phyloP scores from a whole-genome alignment of 352 stramenopile species.

The Phytopythium boreale region DNA sequence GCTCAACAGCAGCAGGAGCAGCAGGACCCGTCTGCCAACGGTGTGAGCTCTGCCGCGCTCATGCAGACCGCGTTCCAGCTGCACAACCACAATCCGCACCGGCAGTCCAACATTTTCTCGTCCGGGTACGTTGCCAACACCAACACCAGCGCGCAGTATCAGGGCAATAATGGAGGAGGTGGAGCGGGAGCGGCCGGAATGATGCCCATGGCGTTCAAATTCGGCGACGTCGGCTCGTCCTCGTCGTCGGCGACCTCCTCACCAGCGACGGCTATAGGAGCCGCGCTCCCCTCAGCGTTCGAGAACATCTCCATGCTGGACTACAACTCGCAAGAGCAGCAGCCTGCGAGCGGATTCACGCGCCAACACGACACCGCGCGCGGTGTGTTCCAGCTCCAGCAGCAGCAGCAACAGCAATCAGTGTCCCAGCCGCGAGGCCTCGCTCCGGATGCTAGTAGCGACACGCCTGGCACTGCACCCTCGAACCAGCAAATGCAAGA shows the following conservation, averaged over 20 bases:
- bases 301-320: conserved; percentile 17
- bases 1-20: neutral
- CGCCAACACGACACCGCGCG: conserved; percentile 13
- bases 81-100: conserved; percentile 16
- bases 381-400: conserved; percentile 5
- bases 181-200: neutral
- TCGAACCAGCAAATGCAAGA: conserved; percentile 8
- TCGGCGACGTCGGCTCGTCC: conserved; percentile 10
- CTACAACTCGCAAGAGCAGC: conserved; percentile 17
- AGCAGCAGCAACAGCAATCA: conserved; percentile 18
- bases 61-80: conserved; percentile 4
- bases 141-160: conserved; percentile 1
- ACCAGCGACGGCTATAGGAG: conserved; percentile 10
- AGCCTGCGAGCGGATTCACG: conserved; percentile 8
- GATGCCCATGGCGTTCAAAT: conserved; percentile 39
- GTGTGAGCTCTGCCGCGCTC: neutral
- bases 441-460: no score
- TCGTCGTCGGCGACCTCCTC: neutral
- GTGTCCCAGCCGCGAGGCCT: neutral
- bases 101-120: conserved; percentile 17
- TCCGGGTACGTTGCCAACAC: neutral
- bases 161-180: neutral
- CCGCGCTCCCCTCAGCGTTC: conserved; percentile 11
- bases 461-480: neutral
- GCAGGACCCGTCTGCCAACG: neutral